Percentiles rank a stretch among this genome's conserved stretches.
phyloP scores from a whole-genome alignment of 2,329 filamentous ascomycete species.

The Periconia macrospinosa region DNA sequence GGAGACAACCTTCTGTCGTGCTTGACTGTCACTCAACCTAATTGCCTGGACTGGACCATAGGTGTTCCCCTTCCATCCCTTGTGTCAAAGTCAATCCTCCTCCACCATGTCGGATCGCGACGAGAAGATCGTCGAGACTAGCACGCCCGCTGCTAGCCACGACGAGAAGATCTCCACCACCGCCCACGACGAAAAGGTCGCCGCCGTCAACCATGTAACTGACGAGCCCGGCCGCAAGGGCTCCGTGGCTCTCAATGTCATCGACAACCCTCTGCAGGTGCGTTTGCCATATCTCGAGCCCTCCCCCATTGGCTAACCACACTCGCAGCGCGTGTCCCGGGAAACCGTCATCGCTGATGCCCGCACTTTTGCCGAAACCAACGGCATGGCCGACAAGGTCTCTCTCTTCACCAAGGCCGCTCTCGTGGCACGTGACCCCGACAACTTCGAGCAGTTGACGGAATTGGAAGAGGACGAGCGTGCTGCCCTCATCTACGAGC shows the following conservation, averaged over 20 bases:
- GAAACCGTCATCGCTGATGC: constrained; percentile 57
- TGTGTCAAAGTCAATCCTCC: neutral
- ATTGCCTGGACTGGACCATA: too few species aligned
- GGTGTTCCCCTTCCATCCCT: too few species aligned
- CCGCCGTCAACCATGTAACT: neutral
- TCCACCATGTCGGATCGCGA: neutral
- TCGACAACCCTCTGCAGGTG: constrained; percentile 52
- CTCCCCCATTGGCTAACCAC: constrained; percentile 28
- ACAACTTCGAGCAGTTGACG: constrained; percentile 63
- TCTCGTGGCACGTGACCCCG: constrained; percentile 71
- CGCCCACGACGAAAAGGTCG: constrained; percentile 1
- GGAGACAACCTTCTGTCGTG: too few species aligned
- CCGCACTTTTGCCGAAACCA: constrained; percentile 62
- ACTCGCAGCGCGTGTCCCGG: constrained; percentile 50
- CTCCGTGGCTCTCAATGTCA: constrained; percentile 51
- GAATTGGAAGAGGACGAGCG: constrained; percentile 64
- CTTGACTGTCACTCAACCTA: too few species aligned
- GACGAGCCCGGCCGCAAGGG: constrained; percentile 33
- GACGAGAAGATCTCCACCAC: neutral
- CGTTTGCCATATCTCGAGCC: constrained; percentile 22
- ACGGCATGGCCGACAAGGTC: constrained; percentile 62
- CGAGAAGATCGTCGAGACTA: constrained; percentile 1
- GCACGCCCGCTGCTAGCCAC: neutral
- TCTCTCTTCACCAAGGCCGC: constrained; percentile 68
- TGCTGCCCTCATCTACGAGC: constrained; percentile 62